Conservation (phyloP, 2,329 filamentous ascomycete species). For the Curvularia lunata region DNA sequence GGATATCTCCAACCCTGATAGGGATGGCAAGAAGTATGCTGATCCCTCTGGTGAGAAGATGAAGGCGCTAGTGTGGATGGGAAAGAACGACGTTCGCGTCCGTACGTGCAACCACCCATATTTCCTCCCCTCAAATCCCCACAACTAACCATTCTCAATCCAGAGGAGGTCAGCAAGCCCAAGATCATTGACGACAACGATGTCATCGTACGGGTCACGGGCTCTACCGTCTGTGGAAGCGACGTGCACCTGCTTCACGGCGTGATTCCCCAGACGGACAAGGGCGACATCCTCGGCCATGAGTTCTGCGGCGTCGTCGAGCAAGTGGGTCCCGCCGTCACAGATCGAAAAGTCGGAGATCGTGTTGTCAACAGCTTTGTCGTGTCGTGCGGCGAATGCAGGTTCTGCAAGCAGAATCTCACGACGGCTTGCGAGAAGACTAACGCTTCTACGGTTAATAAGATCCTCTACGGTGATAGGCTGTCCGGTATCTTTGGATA, state of each 20-base stretch:
- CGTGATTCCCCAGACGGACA: constrained; percentile 54
- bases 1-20: not conserved
- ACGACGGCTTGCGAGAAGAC: constrained; percentile 81
- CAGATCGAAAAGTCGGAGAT: constrained; percentile 50
- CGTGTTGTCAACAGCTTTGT: constrained; percentile 85
- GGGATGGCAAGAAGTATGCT: not conserved
- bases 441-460: constrained; percentile 72
- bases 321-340: constrained; percentile 52
- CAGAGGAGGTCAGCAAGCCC: constrained; percentile 72
- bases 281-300: constrained; percentile 59
- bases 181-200: constrained; percentile 74
- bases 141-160: constrained; percentile 22
- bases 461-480: constrained; percentile 77
- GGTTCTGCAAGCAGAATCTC: constrained; percentile 77
- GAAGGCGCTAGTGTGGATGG: constrained; percentile 82
- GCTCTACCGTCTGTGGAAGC: constrained; percentile 66
- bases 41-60: constrained; percentile 54
- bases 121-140: too few relatives aligned
- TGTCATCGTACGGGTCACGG: constrained; percentile 79
- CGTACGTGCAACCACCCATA: not conserved
- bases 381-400: constrained; percentile 73
- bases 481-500: constrained; percentile 70
- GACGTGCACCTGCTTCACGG: constrained; percentile 63
- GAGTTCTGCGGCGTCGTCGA: constrained; percentile 60
- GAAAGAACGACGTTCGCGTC: constrained; percentile 74